Evolutionary conservation across 805 yeast species (phyloP), one percentile per base, ranked within the genome.

Genomic region (Candida silvatica): DNA sequence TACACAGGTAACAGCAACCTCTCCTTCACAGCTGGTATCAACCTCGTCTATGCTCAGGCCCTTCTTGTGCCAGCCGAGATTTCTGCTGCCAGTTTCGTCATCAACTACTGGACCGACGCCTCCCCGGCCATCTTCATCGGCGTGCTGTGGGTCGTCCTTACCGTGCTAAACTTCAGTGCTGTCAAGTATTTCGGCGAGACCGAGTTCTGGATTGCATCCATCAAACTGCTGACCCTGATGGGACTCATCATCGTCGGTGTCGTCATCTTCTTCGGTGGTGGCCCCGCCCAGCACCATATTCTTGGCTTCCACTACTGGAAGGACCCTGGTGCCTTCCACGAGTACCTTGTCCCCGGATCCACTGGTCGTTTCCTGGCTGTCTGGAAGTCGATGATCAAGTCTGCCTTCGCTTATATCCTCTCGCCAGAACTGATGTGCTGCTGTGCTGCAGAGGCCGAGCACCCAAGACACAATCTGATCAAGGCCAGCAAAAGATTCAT

Each of bases 231-330:
- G 34, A 69, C 82, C 25, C 69, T 81, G 48, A 49, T 74, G 16
- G 85, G 86, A 15, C 61, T 78, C 41, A 73, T 78, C 37, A 54
- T 78, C 25, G 57, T 70, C 29, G 73, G 77, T 42, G 56, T 72
- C 49, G 67, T 74, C 27, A 71, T 77, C 40, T 74, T 76, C 44
- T 71, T 76, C 48, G 83, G 83, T 39, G 83, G 83, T 41, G 80
- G 74, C 29, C 83, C 84, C 39, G 62, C 51, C 51, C 47, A 52
- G 17, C 46, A 54, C 35, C 65, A 61, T 37, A 59, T 66, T 29
- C 46, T 65, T 22, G 75, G 75, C 4, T 69, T 69, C 58, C 59
- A 65, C 27, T 56, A 53, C 42, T 56, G 62, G 64, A 60, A 54
- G 6, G 40, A 47, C 26, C 58, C 58, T 20, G 69, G 66, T 45